Base-by-base conservation (phyloP, 1,284 basidiomycete genomes). In the Moesziomyces globuligerus region DNA sequence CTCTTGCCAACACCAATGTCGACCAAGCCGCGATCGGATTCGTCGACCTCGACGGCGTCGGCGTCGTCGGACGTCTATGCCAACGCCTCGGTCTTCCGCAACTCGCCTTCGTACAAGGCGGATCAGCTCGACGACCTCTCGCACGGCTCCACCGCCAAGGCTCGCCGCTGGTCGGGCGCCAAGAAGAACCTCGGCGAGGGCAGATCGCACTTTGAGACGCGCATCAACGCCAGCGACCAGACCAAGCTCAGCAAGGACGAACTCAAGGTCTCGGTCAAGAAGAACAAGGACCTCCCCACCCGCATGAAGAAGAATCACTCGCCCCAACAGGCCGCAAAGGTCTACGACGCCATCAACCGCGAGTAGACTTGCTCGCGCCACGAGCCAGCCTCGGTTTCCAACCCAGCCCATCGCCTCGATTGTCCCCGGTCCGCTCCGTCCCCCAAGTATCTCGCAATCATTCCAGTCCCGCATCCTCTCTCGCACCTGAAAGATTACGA, bases 101-200 rank as follows among this genome's bases (percentile, higher is more conserved):
- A 52, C 29, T 64, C 55, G 0, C 66, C 66, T 3, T 24, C 38
- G 48, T 69, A 62, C 55, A 69, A 69, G 23, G 24, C 50, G 3
- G 66, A 69, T 4, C 66, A 69, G 25, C 48, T 58, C 26, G 66
- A 69, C 48, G 66, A 69, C 29, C 66, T 69, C 4, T 69, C 66
- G 7, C 66, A 69, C 48, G 66, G 66, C 18, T 36, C 48, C 42
- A 69, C 66, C 2, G 18, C 47, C 37, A 69, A 69, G 50, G 59
- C 59, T 1, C 58, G 59, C 37, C 66, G 55, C 17, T 69, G 66
- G 66, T 55, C 55, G 21, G 59, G 66, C 7, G 48, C 39, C 21
- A 69, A 69, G 26, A 69, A 69, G 45, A 69, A 59, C 20, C 59
- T 38, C 4, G 66, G 66, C 21, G 55, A 59, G 25, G 66, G 66